phyloP scores from a whole-genome alignment of 106 monocot genomes.

The Dioscorea alata region DNA sequence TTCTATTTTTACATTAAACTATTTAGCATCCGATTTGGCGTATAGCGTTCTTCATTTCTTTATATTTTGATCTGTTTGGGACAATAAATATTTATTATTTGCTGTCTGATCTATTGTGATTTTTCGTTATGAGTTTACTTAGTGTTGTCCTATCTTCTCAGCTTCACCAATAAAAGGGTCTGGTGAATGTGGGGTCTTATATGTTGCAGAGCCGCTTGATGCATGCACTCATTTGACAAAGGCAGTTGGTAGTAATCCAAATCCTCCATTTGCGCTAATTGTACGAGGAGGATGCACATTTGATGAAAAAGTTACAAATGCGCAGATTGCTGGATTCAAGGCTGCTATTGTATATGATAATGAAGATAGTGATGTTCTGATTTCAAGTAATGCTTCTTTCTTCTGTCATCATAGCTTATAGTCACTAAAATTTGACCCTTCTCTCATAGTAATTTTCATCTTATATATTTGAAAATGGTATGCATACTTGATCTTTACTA shows the following conservation, averaged over 20 bases:
- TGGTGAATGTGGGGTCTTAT: constrained; percentile 59
- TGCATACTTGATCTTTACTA: too few species aligned
- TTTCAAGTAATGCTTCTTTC: constrained; percentile 55
- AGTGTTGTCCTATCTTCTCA: constrained; percentile 25
- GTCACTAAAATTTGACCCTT: too few species aligned
- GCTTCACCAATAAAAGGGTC: constrained; percentile 69
- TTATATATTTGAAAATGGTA: too few species aligned
- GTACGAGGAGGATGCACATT: constrained; percentile 84
- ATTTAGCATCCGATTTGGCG: neutral
- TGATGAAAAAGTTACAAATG: constrained; percentile 80
- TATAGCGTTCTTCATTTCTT: neutral
- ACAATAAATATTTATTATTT: too few species aligned
- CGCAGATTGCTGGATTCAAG: constrained; percentile 77
- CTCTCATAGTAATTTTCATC: too few species aligned
- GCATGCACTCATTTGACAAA: constrained; percentile 65
- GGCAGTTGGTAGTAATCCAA: constrained; percentile 27
- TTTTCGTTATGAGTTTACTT: neutral
- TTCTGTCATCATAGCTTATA: neutral
- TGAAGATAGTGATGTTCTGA: constrained; percentile 40
- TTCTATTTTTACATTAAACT: neutral
- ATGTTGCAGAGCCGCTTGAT: constrained; percentile 73
- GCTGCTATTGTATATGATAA: constrained; percentile 80
- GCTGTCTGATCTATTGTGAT: too few species aligned
- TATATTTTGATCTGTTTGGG: neutral
- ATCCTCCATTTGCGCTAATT: constrained; percentile 62